Conservation (phyloP, 176 grass and related monocot species). For the Thinopyrum elongatum region DNA sequence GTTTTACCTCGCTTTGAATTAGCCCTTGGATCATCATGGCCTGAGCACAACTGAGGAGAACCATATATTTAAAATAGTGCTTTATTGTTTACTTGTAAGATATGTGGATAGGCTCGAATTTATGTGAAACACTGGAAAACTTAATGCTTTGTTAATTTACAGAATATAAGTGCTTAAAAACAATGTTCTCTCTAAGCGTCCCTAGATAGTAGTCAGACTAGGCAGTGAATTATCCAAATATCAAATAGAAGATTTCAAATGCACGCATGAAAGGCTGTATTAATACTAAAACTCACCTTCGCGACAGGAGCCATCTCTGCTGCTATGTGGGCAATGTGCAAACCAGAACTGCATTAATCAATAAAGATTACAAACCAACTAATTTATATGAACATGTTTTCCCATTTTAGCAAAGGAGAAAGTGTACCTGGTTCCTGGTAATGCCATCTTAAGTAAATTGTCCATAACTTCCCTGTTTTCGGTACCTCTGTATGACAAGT, state of each 20-base stretch:
- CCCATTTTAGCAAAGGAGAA: conserved; percentile 10
- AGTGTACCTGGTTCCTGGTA: conserved; percentile 58
- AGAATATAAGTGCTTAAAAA: neutral
- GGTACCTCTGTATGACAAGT: conserved; percentile 67
- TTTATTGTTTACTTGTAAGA: neutral
- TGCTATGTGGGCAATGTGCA: conserved; percentile 92
- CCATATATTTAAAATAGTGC: neutral
- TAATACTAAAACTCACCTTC: conserved; percentile 59
- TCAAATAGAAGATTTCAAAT: conserved; percentile 17
- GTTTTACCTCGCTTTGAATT: neutral
- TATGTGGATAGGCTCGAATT: conserved; percentile 5
- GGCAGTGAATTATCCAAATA: conserved; percentile 3
- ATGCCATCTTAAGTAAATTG: conserved; percentile 71
- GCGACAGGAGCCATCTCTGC: conserved; percentile 98
- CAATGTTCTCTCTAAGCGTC: neutral
- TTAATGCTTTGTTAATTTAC: neutral
- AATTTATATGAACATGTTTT: conserved; percentile 7
- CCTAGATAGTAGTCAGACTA: neutral
- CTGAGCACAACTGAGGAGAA: neutral
- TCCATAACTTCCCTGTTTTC: conserved; percentile 69
- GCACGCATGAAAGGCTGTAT: conserved; percentile 22
- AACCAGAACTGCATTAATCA: conserved; percentile 63
- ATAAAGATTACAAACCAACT: conserved; percentile 8
- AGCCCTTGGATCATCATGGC: conserved; percentile 4
- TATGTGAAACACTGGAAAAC: neutral